Evolutionary conservation across 169 alveolate species (phyloP).

Genomic region (Amoebophrya sp.): DNA sequence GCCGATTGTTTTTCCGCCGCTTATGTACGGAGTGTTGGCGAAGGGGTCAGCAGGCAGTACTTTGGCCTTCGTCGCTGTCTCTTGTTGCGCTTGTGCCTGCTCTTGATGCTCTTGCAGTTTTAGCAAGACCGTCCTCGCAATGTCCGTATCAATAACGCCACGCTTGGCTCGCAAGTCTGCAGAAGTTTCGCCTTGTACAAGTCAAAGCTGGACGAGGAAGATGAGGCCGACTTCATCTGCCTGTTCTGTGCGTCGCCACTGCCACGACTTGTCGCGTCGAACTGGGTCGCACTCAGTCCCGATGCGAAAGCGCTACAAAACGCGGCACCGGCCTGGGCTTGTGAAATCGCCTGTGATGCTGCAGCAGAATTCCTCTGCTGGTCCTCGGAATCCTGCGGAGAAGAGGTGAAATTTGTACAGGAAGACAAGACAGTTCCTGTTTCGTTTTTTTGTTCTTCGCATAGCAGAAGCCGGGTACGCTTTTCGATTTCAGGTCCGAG

Average conservation of each 20-base stretch:
- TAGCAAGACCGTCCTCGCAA: not conserved
- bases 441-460: too few species aligned
- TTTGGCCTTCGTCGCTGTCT: too few species aligned
- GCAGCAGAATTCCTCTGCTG: not conserved
- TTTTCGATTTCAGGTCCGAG: too few species aligned
- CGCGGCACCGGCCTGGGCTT: not conserved
- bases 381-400: too few species aligned
- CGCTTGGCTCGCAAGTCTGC: not conserved
- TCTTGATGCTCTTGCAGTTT: not conserved
- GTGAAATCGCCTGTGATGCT: not conserved
- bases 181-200: not conserved
- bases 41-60: too few species aligned
- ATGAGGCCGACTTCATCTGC: not conserved
- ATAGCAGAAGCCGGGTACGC: too few species aligned
- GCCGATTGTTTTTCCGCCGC: too few species aligned
- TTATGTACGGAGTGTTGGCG: too few species aligned
- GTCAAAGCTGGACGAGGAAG: not conserved
- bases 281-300: not conserved
- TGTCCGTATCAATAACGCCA: not conserved
- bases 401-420: too few species aligned
- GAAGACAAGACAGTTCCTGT: too few species aligned
- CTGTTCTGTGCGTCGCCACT: not conserved
- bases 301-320: not conserved
- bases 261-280: not conserved
- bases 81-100: not conserved